These are phyloP conservation scores for Chaetomium strumarium DNA, from an alignment of 2,329 filamentous ascomycete genomes.

Conservation along the genomic window DNA sequence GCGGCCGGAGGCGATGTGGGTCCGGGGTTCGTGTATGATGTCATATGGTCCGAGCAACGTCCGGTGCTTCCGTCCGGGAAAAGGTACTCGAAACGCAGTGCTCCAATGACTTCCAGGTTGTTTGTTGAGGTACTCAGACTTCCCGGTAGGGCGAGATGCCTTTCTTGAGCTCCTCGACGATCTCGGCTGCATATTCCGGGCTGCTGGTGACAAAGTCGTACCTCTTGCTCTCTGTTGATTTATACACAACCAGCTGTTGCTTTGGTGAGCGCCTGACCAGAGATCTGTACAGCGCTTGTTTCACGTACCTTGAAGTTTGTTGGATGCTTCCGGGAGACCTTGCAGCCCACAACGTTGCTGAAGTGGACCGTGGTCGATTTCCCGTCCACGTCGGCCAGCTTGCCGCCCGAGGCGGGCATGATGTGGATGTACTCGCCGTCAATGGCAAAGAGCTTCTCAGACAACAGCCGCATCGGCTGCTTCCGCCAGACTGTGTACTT, in stretches of 20 bases:
- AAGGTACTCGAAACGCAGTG: too few relatives aligned
- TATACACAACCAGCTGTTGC: slow-evolving; percentile 61
- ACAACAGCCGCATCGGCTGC: slow-evolving; percentile 75
- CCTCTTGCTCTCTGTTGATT: slow-evolving; percentile 68
- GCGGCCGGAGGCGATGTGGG: too few relatives aligned
- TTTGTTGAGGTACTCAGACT: too few relatives aligned
- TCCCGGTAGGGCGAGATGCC: slow-evolving; percentile 63
- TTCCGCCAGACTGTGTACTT: slow-evolving; percentile 77
- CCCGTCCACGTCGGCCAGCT: slow-evolving; percentile 55
- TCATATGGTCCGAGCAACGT: too few relatives aligned
- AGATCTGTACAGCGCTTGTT: neutral
- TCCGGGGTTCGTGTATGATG: too few relatives aligned
- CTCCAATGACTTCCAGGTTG: too few relatives aligned
- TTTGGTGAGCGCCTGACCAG: neutral
- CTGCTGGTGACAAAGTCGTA: slow-evolving; percentile 81
- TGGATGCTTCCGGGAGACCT: slow-evolving; percentile 72
- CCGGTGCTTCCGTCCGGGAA: too few relatives aligned
- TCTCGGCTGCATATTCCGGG: slow-evolving; percentile 67
- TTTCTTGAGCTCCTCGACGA: slow-evolving; percentile 72
- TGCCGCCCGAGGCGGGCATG: slow-evolving; percentile 63
- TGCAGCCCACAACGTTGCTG: slow-evolving; percentile 74
- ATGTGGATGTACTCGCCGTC: slow-evolving; percentile 86
- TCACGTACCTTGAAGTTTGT: slow-evolving; percentile 66
- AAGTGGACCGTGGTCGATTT: slow-evolving; percentile 81
- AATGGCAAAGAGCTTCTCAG: slow-evolving; percentile 70